phyloP scores from a whole-genome alignment of 257 asterid genomes.

The Fraxinus cuspidata region DNA sequence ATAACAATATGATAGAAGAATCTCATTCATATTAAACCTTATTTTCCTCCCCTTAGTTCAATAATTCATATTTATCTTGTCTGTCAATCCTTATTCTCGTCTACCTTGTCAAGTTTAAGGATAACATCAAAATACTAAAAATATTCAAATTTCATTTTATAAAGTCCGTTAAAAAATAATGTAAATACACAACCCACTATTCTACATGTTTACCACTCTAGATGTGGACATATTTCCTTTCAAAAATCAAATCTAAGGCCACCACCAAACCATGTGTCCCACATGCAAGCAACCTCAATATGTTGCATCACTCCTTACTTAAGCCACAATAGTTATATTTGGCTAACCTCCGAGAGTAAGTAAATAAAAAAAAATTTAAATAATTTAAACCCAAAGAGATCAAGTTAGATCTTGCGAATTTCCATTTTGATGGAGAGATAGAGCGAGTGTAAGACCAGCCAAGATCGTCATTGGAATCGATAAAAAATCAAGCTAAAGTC shows the following conservation, averaged over 20 bases:
- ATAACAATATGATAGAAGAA: too few species aligned
- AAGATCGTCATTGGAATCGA: too few species aligned
- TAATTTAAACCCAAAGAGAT: too few species aligned
- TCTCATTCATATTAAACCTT: too few species aligned
- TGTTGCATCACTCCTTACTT: background rate
- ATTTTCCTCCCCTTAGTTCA: background rate
- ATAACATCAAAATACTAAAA: too few species aligned
- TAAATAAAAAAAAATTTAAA: background rate
- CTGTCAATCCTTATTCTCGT: background rate
- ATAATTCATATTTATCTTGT: background rate
- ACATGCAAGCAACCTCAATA: background rate
- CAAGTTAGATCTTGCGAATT: too few species aligned
- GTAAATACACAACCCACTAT: background rate
- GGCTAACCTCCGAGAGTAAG: background rate
- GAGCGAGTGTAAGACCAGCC: too few species aligned
- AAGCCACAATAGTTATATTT: background rate
- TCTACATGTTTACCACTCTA: background rate
- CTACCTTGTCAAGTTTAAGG: background rate
- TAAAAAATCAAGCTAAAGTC: too few species aligned
- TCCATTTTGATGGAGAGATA: too few species aligned
- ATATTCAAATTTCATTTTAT: too few species aligned
- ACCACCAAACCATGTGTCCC: slow-evolving; percentile 1
- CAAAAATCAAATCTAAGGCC: background rate
- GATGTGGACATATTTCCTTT: background rate
- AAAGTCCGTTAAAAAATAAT: too few species aligned